Base-by-base conservation (phyloP, 768 basidiomycete species). In the Kwoniella bestiolae region DNA sequence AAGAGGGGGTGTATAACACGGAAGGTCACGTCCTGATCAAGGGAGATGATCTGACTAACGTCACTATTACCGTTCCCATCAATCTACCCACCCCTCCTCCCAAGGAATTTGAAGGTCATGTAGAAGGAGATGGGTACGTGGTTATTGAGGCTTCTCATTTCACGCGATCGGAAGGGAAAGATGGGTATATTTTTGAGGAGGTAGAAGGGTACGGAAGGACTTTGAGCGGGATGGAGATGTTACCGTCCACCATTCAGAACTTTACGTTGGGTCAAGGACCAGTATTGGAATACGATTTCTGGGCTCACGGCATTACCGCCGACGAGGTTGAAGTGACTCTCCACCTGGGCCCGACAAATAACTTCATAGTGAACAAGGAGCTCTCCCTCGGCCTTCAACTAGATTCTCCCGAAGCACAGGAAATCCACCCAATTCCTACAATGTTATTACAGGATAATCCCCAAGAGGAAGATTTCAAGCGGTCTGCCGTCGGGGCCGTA, bases 121-220 rank as follows among this genome's bases (percentile, higher is more conserved):
- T 90, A 35, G 88, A 90, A 69, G 86, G 85, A n/a, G 84, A 86
- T 45, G 87, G 88, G 14, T 86, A 84, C 23, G 83, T 90, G 47
- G 86, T 87, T 1, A 87, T 90, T 31, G 88, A 90, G 70, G 89
- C 88, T 38, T 86, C 84, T 1, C 88, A 90, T 75, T 82, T 85
- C 0, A 81, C 84, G 1, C 82, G 85, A 12, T 85, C 84, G 68
- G 82, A 80, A 2, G 74, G 85, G 3, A 86, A 86, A 6, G 79
- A 83, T 45, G 85, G 85, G 5, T 83, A 87, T 49, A 77, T 84
- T 3, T 90, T 88, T 87, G 84, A 83, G 11, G 85, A 87, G 53
- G 78, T 90, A 5, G 86, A 86, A 5, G 85, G 86, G 1, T 85
- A 87, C 58, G 88, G 89, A 4, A 81, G 85, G 9, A 88, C 87